Evolutionary conservation across 75 land plant genomes (phyloP), one percentile per base, ranked within the genome.

Genomic region (Larix kaempferi): DNA sequence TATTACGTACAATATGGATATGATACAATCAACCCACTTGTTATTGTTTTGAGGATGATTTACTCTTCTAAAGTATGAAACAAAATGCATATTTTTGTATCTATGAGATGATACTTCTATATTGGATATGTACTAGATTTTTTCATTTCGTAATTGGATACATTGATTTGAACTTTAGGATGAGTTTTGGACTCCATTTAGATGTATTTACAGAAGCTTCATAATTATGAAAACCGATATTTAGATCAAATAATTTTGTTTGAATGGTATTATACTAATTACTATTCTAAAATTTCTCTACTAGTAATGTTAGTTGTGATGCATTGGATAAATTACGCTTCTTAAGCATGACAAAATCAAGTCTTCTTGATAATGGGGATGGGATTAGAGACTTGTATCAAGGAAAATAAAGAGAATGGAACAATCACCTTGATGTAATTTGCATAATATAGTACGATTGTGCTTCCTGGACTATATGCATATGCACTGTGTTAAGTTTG

Each of bases 271-370:
- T 29, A 29, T 29, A 1, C 33, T 29, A 29, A 29, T 67, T 15
- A 67, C 2, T 15, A 15, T 67, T 67, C 22, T 13, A 23, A 29
- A 29, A 1, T 67, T 22, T 13, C 17, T 29, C 49, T 61, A 74
- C 0, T 90, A 94, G 95, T 74, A 98, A 98, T 91, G 95, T 95
- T 76, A 95, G 98, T n/a, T n/a, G n/a, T 87, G 98, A 98, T 91
- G 98, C 99, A 4, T 78, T 98, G 79, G 98, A 98, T 82, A 95
- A 98, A 88, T 86, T 98, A 80, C 87, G 99, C 11, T 95, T 88
- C 80, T 81, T 98, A 41, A 89, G 96, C 80, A 91, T 93, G 60
- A 98, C 94, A 41, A 89, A 98, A 26, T 90, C 95, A 37, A 76
- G 44, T 4, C 89, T 98, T 71, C 59, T 91, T 67, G 89, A 87